Conservation (phyloP, 2,329 filamentous ascomycete genomes). For the Trichoderma sp. region DNA sequence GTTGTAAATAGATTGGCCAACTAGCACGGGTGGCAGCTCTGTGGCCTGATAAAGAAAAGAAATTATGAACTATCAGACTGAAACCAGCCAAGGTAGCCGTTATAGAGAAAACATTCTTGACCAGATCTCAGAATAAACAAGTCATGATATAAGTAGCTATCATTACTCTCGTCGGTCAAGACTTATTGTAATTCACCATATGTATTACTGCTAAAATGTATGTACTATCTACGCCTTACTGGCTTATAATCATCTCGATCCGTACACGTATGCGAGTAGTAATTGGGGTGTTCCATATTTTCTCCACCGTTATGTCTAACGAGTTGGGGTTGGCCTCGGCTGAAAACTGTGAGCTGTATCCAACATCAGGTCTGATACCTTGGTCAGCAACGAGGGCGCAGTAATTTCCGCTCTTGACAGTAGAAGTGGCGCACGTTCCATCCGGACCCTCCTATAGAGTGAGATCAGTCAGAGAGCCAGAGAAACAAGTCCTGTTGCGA, state of each 20-base stretch:
- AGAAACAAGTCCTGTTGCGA: constrained; percentile 30
- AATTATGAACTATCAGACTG: neutral
- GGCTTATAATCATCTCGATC: neutral
- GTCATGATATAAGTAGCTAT: neutral
- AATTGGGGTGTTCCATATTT: neutral
- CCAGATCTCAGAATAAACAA: neutral
- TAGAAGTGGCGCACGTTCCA: constrained; percentile 32
- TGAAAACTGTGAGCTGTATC: neutral
- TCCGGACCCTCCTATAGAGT: constrained; percentile 30
- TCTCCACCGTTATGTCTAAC: neutral
- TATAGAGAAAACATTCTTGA: neutral
- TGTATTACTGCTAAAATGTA: neutral
- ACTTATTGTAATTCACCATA: neutral
- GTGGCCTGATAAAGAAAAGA: neutral
- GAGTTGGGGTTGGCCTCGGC: neutral
- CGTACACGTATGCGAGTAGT: neutral
- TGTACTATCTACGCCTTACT: neutral
- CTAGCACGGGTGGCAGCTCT: neutral
- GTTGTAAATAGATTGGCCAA: neutral
- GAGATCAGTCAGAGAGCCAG: constrained; percentile 30
- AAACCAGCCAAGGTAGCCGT: neutral
- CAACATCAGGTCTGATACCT: neutral
- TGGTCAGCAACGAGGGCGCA: constrained; percentile 29
- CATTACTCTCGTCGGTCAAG: neutral
- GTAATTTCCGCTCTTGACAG: constrained; percentile 26